Evolutionary conservation across 257 asterid genomes (phyloP).

Genomic region (Jasminum sambac): DNA sequence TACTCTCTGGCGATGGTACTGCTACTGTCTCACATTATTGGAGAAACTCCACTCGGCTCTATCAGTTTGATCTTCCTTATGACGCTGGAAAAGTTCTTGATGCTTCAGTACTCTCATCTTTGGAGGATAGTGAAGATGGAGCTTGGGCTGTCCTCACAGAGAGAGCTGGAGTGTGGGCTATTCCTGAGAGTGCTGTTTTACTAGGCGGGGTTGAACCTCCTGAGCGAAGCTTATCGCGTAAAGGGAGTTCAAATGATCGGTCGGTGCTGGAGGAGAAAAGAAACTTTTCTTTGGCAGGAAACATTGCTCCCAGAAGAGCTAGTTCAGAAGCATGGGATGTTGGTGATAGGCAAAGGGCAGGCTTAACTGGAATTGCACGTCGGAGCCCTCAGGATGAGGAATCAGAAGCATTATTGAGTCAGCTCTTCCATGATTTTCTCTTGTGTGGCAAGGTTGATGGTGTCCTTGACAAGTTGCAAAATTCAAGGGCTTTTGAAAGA

Average conservation of each 20-base stretch:
- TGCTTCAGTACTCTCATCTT: constrained; percentile 79
- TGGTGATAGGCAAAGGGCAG: constrained; percentile 66
- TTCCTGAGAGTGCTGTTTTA: constrained; percentile 90
- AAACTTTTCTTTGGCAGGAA: constrained; percentile 53
- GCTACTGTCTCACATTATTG: constrained; percentile 94
- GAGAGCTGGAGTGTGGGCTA: constrained; percentile 97
- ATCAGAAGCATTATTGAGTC: constrained; percentile 83
- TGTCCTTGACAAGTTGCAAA: constrained; percentile 58
- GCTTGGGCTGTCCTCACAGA: constrained; percentile 96
- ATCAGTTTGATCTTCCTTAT: constrained; percentile 87
- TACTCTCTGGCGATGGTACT: constrained; percentile 95
- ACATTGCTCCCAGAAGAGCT: constrained; percentile 74
- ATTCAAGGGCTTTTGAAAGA: constrained; percentile 84
- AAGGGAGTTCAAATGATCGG: constrained; percentile 84
- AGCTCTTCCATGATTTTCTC: constrained; percentile 79
- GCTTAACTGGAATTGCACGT: constrained; percentile 59
- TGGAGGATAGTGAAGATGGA: constrained; percentile 72
- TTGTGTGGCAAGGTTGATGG: constrained; percentile 81
- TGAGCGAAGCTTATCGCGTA: constrained; percentile 88
- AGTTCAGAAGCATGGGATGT: constrained; percentile 83
- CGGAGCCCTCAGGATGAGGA: constrained; percentile 86
- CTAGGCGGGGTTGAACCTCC: constrained; percentile 97
- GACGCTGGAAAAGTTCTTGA: constrained; percentile 96
- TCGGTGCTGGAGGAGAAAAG: constrained; percentile 63
- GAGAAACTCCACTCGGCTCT: constrained; percentile 79